phyloP scores from a whole-genome alignment of 1,284 basidiomycete genomes.

The Violaceomyces palustris region DNA sequence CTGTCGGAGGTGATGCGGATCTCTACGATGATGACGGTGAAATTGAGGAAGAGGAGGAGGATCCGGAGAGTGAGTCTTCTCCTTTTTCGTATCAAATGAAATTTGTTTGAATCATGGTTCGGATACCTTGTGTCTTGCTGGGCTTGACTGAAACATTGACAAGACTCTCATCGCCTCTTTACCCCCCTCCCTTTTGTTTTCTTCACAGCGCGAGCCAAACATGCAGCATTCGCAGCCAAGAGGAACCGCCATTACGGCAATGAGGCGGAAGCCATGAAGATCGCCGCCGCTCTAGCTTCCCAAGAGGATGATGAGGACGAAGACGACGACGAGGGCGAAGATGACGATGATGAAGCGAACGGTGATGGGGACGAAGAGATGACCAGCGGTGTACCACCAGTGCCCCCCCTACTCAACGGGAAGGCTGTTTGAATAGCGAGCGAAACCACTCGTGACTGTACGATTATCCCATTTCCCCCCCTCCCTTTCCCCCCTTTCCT shows the following conservation, averaged over 20 bases:
- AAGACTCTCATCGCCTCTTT: too few relatives aligned
- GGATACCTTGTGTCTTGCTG: too few relatives aligned
- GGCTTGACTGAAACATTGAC: too few relatives aligned
- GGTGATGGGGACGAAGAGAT: too few relatives aligned
- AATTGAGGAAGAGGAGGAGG: constrained; percentile 36
- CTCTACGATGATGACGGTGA: constrained; percentile 14
- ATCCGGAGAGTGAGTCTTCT: constrained; percentile 31
- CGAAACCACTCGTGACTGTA: too few relatives aligned
- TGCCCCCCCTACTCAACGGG: too few relatives aligned
- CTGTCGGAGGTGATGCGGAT: constrained; percentile 7
- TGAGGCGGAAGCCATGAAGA: constrained; percentile 49
- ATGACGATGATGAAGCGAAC: too few relatives aligned
- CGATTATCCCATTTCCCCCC: too few relatives aligned
- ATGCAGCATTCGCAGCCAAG: constrained; percentile 46
- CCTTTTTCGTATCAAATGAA: background rate
- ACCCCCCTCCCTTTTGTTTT: background rate
- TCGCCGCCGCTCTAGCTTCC: constrained; percentile 33
- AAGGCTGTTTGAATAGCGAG: too few relatives aligned
- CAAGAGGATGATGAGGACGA: constrained; percentile 49
- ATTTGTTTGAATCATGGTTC: too few relatives aligned
- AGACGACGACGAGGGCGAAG: constrained; percentile 26
- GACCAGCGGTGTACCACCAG: too few relatives aligned
- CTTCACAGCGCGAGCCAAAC: constrained; percentile 33
- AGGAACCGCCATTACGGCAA: constrained; percentile 51
- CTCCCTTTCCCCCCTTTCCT: too few relatives aligned